Evolutionary conservation across 2,329 filamentous ascomycete species (phyloP).

Genomic region (Fusarium kyushuense): DNA sequence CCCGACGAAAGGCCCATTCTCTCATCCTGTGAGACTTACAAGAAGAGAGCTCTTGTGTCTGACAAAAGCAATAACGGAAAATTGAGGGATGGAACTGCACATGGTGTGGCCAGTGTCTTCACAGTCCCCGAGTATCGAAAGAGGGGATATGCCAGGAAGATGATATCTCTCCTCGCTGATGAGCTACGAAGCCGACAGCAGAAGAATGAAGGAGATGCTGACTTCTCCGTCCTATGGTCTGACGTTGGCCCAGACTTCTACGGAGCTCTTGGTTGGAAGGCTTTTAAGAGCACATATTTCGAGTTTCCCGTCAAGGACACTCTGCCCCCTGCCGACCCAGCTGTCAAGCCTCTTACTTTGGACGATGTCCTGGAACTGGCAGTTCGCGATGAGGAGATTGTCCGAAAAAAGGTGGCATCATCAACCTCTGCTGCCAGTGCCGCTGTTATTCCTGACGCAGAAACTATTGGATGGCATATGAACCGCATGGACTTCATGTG

Average conservation of each 20-base stretch:
- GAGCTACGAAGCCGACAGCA: slow-evolving; percentile 50
- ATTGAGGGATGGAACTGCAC: slow-evolving; percentile 67
- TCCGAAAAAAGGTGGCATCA: slow-evolving; percentile 65
- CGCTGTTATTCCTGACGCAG: slow-evolving; percentile 51
- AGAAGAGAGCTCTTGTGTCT: slow-evolving; percentile 67
- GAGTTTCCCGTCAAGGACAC: slow-evolving; percentile 61
- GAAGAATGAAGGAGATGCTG: slow-evolving; percentile 52
- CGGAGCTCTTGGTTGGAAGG: slow-evolving; percentile 79
- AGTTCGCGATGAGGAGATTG: slow-evolving; percentile 70
- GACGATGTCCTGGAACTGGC: slow-evolving; percentile 73
- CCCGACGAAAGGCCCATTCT: slow-evolving; percentile 65
- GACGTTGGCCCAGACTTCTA: slow-evolving; percentile 90
- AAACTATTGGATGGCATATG: slow-evolving; percentile 68
- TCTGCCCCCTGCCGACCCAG: slow-evolving; percentile 43
- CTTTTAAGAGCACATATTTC: slow-evolving; percentile 79
- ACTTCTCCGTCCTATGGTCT: slow-evolving; percentile 85
- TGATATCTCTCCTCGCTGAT: slow-evolving; percentile 74
- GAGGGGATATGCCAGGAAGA: slow-evolving; percentile 80
- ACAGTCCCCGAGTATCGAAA: slow-evolving; percentile 75
- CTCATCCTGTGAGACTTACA: slow-evolving; percentile 73
- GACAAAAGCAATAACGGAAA: slow-evolving; percentile 45
- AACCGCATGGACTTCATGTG: slow-evolving; percentile 84
- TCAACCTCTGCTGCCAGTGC: slow-evolving; percentile 50
- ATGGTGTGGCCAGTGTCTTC: slow-evolving; percentile 86
- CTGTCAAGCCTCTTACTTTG: slow-evolving; percentile 63